phyloP scores from a whole-genome alignment of 345 rosid genomes.

The Arabidopsis thaliana region TAIR10.1 NC_003074.8:20253501-20254000 shows the following conservation, averaged over 20 bases:
- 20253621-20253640: conserved; percentile 57
- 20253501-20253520: conserved; percentile 74
- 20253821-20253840: conserved; percentile 12
- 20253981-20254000: conserved; percentile 58
- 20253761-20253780: conserved; percentile 78
- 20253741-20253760: conserved; percentile 81
- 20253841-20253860: neutral
- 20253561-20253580: conserved; percentile 82
- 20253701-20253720: conserved; percentile 67
- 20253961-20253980: conserved; percentile 54
- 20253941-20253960: conserved; percentile 68
- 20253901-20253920: conserved; percentile 17
- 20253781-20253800: conserved; percentile 64
- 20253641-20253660: neutral
- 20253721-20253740: conserved; percentile 71
- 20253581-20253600: conserved; percentile 58
- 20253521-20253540: conserved; percentile 60
- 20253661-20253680: conserved; percentile 3
- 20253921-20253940: conserved; percentile 22
- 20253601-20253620: conserved; percentile 62
- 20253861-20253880: no score
- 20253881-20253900: neutral
- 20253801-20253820: conserved; percentile 60
- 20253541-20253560: conserved; percentile 66
- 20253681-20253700: conserved; percentile 29